Evolutionary conservation across 2,329 filamentous ascomycete genomes (phyloP), one percentile per base, ranked within the genome.

Genomic region (Venturia effusa): DNA sequence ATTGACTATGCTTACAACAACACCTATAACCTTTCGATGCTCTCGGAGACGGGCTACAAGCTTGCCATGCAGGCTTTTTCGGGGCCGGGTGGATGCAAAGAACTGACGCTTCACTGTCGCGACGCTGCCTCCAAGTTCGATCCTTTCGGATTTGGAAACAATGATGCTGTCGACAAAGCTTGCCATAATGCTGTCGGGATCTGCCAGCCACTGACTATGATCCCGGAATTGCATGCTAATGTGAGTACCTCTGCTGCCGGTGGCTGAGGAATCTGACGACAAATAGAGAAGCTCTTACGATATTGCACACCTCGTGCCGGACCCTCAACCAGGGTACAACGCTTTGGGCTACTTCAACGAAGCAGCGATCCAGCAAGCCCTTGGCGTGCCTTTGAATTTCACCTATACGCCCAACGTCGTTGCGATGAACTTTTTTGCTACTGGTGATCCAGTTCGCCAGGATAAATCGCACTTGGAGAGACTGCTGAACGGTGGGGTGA

Each of bases 301-400:
- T 66, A 78, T 86, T 40, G 79, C 80, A 0, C 79, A 82, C 8
- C 72, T 77, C 13, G 13, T 24, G 8, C 30, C 17, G 10, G 39
- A 64, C 4, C 10, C 62, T 15, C 65, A 65, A 39, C 64, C 64
- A 40, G 77, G 80, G 0, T 73, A 75, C 3, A 83, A 81, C 71
- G 80, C 79, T 69, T 70, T 78, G 10, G 82, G 81, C 1, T 88
- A 79, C 71, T 75, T 88, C 48, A 84, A 82, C 69, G 79, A 83
- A 66, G 75, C 78, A 3, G 79, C 80, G 68, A 81, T 86, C 0
- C 84, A 86, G 68, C 71, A 73, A 3, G 81, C 81, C 0, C 77
- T 88, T 0, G 85, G 85, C 4, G 80, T 84, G 0, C 82, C 83
- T 0, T 71, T 86, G 24, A 87, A 87, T 71, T 86, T 79, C 74